Base-by-base conservation (phyloP, 495 filamentous ascomycete genomes). In the Penicillium tannophilum region DNA sequence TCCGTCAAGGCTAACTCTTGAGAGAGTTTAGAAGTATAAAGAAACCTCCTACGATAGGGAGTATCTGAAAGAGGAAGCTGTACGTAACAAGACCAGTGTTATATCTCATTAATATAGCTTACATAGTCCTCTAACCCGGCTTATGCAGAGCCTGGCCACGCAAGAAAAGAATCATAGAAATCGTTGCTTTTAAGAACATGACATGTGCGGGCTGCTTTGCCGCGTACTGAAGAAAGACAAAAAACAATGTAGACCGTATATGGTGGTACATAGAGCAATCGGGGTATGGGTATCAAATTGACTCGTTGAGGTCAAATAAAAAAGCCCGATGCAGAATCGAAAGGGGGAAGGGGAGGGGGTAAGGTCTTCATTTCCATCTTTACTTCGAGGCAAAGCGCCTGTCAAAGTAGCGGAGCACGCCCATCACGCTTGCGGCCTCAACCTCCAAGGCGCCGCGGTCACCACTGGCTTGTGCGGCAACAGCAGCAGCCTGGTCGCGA, bases 381-480 rank as follows among this genome's bases (percentile, higher is more conserved):
- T 68, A 77, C 68, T 79, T 78, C 56, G 78, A 73, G 24, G 76
- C 74, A 52, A 96, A 96, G 41, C 91, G 71, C 39, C 90, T 82
- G 67, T 96, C 91, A 67, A 96, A 91, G 56, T 87, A 86, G 61
- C 88, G 90, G 55, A 96, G 70, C 30, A 94, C 90, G 41, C 86
- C 86, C 87, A 93, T 92, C 26, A 96, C 90, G 68, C 88, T 92
- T 5, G 90, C 90, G 1, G 91, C 89, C 66, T 96, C 90, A 9
- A 96, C 86, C 67, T 93, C 89, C 62, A 91, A 84, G 6, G 89
- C 86, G 20, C 81, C 82, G 57, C 86, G 78, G 16, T 66, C 42
- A 39, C 61, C 53, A 30, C 47, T 62, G 6, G 39, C 14, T 51
- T 53, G 52, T 72, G 46, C 11, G 12, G 24, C 23, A 12, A n/a